Base-by-base conservation (phyloP, 345 rosid species). In the Salix brachista region DNA sequence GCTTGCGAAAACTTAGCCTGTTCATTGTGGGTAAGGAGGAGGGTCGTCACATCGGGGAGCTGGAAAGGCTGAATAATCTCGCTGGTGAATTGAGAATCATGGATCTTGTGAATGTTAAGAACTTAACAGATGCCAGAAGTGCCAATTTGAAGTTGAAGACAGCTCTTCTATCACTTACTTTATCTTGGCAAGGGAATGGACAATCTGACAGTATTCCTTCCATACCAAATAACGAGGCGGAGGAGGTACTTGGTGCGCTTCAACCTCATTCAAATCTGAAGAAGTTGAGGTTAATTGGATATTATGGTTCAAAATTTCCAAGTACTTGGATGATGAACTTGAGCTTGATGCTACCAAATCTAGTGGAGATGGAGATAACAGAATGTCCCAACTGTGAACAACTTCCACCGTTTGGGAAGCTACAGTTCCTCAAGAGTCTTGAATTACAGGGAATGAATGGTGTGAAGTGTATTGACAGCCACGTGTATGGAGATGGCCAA, bases 91-190 rank as follows among this genome's bases (percentile, higher is more conserved):
- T 79, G 18, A n/a, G 19, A n/a, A 62, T 82, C 17, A 39, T 41
- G 32, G n/a, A 64, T 21, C 77, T 72, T 23, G 34, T 50, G 0
- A 58, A 39, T 18, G 52, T 58, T 3, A 61, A 61, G 42, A 50
- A 52, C 41, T 52, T 26, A 32, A n/a, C 41, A 76, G 74, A 69
- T 71, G 80, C 85, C 8, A 50, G 28, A 25, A 44, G 72, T 70
- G 82, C 82, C 14, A 76, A 82, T 36, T 32, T 82, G 75, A 17
- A 32, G 2, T 39, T 8, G 54, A 79, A 83, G 44, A 32, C 25
- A 65, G 36, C 72, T 56, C 78, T 80, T 14, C 41, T 4, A 5
- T 42, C 37, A 13, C 37, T 80, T 32, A 0, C 0, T 10, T 36
- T 80, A 30, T 28, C 26, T 1, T 80, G 82, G 12, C 2, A 41